phyloP scores from a whole-genome alignment of 73 alveolate genomes.

The Symbiodinium pilosum region DNA sequence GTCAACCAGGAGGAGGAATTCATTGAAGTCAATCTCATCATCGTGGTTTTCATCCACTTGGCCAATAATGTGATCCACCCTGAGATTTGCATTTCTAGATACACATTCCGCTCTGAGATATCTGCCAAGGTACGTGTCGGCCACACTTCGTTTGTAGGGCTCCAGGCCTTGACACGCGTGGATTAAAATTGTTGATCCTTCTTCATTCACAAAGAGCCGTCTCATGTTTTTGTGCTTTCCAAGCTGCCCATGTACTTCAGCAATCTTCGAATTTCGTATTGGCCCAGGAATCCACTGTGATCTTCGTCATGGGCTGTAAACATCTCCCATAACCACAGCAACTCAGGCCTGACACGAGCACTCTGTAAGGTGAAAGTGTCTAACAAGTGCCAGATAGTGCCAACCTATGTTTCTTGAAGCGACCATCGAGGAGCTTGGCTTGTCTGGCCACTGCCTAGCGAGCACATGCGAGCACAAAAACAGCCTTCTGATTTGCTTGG shows the following conservation, averaged over 20 bases:
- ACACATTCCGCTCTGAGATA: not conserved
- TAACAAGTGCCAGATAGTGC: not conserved
- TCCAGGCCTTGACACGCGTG: constrained; percentile 58
- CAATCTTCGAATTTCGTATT: constrained; percentile 63
- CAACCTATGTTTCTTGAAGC: constrained; percentile 40
- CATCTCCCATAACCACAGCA: constrained; percentile 90
- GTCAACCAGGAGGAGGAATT: constrained; percentile 23
- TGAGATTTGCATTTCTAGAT: not conserved
- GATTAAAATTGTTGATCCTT: no score
- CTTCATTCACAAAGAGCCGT: no score
- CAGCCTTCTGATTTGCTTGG: no score
- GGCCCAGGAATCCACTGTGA: constrained; percentile 48
- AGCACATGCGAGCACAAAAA: no score
- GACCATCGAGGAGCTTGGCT: constrained; percentile 13
- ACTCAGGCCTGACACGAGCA: constrained; percentile 30
- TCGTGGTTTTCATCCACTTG: constrained; percentile 59
- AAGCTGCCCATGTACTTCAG: constrained; percentile 77
- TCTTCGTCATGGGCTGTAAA: constrained; percentile 68
- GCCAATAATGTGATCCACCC: constrained; percentile 22
- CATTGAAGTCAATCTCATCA: constrained; percentile 57
- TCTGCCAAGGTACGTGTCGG: not conserved
- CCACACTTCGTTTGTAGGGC: constrained; percentile 28
- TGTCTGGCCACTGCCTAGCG: constrained; percentile 50
- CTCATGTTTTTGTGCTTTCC: no score
- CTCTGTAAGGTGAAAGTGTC: not conserved